Evolutionary conservation across 306 rosid genomes (phyloP), one percentile per base, ranked within the genome.

Genomic region (Sesbania bispinosa): DNA sequence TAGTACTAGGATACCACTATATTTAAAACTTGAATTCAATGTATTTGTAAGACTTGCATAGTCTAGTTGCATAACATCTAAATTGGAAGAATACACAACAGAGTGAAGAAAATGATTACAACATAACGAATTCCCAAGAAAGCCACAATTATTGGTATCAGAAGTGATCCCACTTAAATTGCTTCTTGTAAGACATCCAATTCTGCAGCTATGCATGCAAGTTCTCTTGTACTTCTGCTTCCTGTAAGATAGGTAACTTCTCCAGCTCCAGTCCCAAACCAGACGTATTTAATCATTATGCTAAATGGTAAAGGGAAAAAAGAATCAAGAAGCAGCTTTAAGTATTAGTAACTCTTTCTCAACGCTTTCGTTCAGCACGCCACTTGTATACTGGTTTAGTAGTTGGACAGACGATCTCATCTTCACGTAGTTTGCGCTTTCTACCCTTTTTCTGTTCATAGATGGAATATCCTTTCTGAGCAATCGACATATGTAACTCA

Each of bases 281-380:
- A 2, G 19, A 60, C 60, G 46, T 24, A 36, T n/a, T 26, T 50
- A 19, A 60, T 60, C 52, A 15, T 13, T 16, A 33, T 60, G 69
- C 51, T 29, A 50, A 70, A 43, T 46, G 3, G 51, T 36, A 35
- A 36, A 18, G 0, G 59, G 48, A 13, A 45, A n/a, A 15, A 21
- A 51, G 33, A 24, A 38, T 24, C 3, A n/a, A 15, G n/a, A 18
- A 42, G 26, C 33, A n/a, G 51, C 65, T 9, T 71, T 35, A 47
- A 27, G 54, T 33, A 32, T 32, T 24, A n/a, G 30, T n/a, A 41
- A 32, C 27, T 48, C 52, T 36, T 33, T 73, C 78, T 77, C 81
- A 93, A 7, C 87, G 88, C 73, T 90, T 93, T 41, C 92, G 87
- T 80, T 90, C 98, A 27, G 86, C 52, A 66, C 87, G 79, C 98